Conservation (phyloP, 1,284 basidiomycete species). For the Cryptococcus wingfieldii region DNA sequence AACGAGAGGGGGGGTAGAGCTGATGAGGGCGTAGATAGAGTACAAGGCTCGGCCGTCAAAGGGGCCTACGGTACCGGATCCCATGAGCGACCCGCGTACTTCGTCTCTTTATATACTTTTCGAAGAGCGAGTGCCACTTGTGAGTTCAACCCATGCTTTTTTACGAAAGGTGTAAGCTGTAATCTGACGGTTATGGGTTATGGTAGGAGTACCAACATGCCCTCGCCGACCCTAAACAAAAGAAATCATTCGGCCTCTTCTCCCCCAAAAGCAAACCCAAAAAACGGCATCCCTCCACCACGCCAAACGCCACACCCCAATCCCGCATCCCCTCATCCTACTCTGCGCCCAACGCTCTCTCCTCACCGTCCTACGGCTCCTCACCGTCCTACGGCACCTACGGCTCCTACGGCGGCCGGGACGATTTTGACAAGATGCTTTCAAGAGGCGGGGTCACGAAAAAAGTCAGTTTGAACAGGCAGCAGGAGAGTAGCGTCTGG, state of each 20-base stretch:
- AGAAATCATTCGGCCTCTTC: slow-evolving; percentile 46
- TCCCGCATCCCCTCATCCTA: slow-evolving; percentile 39
- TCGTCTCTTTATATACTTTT: slow-evolving; percentile 66
- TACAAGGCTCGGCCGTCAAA: slow-evolving; percentile 59
- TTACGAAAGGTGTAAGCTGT: no score
- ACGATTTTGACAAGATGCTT: slow-evolving; percentile 74
- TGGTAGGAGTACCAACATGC: slow-evolving; percentile 70
- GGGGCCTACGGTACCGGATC: slow-evolving; percentile 12
- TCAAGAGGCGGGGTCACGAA: slow-evolving; percentile 22
- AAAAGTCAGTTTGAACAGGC: slow-evolving; percentile 25
- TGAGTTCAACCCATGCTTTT: no score
- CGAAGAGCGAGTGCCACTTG: slow-evolving; percentile 74
- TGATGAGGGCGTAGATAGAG: slow-evolving; percentile 59
- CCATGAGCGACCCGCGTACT: slow-evolving; percentile 55
- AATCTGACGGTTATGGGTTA: no score
- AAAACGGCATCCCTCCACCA: slow-evolving; percentile 65
- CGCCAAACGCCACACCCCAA: not conserved
- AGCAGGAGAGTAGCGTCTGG: slow-evolving; percentile 25
- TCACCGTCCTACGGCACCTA: not conserved
- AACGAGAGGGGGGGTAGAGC: not conserved
- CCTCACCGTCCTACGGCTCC: not conserved
- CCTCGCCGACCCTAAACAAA: slow-evolving; percentile 55
- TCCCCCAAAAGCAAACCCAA: slow-evolving; percentile 50
- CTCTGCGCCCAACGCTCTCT: not conserved
- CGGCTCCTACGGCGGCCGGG: no score